Evolutionary conservation across 306 rosid genomes (phyloP), one percentile per base, ranked within the genome.

Genomic region (Cucurbita pepo): DNA sequence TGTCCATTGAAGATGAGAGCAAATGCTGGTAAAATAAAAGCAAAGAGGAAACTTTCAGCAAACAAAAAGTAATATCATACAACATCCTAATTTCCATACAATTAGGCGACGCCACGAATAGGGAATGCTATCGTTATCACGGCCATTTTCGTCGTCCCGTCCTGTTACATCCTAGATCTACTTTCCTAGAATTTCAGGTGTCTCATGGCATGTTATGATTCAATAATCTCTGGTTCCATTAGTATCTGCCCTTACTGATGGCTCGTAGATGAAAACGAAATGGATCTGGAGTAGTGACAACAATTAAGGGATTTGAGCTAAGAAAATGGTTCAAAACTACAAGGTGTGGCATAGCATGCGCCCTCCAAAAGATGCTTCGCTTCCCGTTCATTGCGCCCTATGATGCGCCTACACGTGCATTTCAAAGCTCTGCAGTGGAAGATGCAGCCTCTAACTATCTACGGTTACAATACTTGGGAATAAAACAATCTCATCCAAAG

Each of bases 1-100:
- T 95, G 88, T 95, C 99, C 99, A 95, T 95, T 73, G 99, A 95
- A 75, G 99, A 91, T 77, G 99, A 95, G 83, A 95, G 99, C 88
- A 95, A 80, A 53, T 86, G 95, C 99, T 95, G 95, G 48, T 52
- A 61, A 81, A 80, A 63, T 38, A 70, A 75, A 19, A 44, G 45
- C 70, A 40, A 61, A 77, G 60, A 44, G 3, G 38, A 66, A 45
- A 45, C 72, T 64, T 22, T 45, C 72, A 45, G 12, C 0, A 14
- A 66, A 18, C 43, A 30, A 41, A 43, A 66, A 43, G 44, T 10
- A 43, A 44, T 36, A 41, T 1, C 10, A 40, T 19, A 43, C 34
- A 10, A 64, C 52, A 64, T 41, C 16, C 71, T 41, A 19, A 64
- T 40, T 41, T 37, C 47, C 36, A 64, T 43, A 64, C 43, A 41